Base-by-base conservation (phyloP, 106 monocot genomes). In the Agapanthus africanus region DNA sequence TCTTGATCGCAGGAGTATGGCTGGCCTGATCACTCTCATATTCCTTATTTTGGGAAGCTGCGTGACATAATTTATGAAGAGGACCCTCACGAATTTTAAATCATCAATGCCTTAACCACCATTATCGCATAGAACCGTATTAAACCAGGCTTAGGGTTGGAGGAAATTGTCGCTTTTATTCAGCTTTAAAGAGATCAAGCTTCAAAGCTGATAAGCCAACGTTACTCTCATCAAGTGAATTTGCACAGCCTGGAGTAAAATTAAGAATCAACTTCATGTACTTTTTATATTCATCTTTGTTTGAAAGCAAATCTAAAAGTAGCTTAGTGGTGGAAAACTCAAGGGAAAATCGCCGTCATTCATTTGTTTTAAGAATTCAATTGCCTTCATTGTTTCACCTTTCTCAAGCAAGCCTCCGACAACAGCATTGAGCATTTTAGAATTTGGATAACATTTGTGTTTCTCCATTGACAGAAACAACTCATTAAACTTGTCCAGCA, bases 301-400 rank as follows among this genome's bases (percentile, higher is more conserved):
- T 35, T 11, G 59, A 59, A 25, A 68, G 32, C 42, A 61, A 25
- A 44, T 68, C 31, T 37, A 68, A 26, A 4, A 68, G n/a, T 33
- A 60, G 46, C 9, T 59, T 40, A 36, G 46, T 19, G 27, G 69
- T 76, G 1, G 59, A 36, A 21, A 46, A 69, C 46, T 70, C 76
- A 49, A 70, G 37, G 4, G 37, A 27, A 52, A 69, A 51, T 54
- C 9, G 37, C 10, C 11, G 15, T 70, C 42, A 4, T 70, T 50
- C 70, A 70, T 76, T 76, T 49, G 26, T 22, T 61, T 27, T 62
- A 76, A 34, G 62, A 62, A 70, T 14, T 76, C 50, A 34, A 61
- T 62, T 7, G 70, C 69, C 42, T 37, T 76, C 42, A 15, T 60
- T 7, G 57, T 42, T 30, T 59, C 57, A 34, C 66, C 67, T 33